Evolutionary conservation across 176 grass and related monocot species (phyloP), one percentile per base, ranked within the genome.

Genomic region (Ampelocalamus luodianensis): DNA sequence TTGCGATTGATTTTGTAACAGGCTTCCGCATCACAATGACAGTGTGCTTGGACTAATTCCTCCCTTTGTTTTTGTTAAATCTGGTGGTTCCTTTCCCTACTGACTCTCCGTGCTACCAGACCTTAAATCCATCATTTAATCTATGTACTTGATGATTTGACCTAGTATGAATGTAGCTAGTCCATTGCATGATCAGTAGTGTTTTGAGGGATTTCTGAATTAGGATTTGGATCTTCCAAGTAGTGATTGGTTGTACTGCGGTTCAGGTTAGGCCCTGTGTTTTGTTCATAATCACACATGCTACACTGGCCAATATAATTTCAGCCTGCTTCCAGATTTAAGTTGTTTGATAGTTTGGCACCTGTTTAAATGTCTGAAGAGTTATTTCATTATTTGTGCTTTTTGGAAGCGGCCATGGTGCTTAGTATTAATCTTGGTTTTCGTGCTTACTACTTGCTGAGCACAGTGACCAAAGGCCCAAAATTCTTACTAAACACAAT

Each of bases 131-230:
- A 37, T 36, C 39, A 26, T 12, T 67, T 40, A 12, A 34, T 37
- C 27, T 24, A 10, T 88, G 73, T 51, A 56, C 20, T 29, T 40
- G 15, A 77, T 83, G 17, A 22, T 62, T 71, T 69, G 12, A 61
- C 49, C 18, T 36, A 32, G 60, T 63, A 37, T 23, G 44, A 69
- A 13, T 64, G 42, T 27, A 79, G 26, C 43, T 24, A 75, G 18
- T 51, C 20, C 22, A 34, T 56, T 48, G 48, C 29, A 63, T 79
- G 13, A 50, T 62, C 24, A 49, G 46, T 45, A 24, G 37, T 34
- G 6, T 77, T 54, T 0, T 50, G 8, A 8, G 38, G 32, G 24
- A 72, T 61, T 58, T 71, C 50, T 61, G 24, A 61, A 22, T 15
- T 82, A 72, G 39, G 9, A 20, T 40, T 44, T 6, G 15, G 22